Base-by-base conservation (phyloP, 768 basidiomycete genomes). In the Saitozyma sp. region DNA sequence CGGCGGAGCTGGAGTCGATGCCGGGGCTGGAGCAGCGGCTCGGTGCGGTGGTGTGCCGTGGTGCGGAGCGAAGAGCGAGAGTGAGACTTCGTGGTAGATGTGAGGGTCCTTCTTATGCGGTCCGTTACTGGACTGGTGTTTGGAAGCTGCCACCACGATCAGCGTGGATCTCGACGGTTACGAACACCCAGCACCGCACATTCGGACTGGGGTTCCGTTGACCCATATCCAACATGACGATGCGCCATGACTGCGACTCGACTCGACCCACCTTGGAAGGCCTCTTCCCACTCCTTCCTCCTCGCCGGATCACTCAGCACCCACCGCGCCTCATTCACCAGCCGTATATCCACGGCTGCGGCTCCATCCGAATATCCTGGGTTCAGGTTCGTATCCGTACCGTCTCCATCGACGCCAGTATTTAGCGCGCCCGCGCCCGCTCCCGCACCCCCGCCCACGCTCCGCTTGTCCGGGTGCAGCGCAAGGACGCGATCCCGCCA, bases 271-370 rank as follows among this genome's bases (percentile, higher is more conserved):
- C 57, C 4, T 13, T 50, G 39, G 43, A 40, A 41, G 2, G 42
- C 54, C 13, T 65, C 63, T 40, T 69, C 62, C 65, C 62, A 72
- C 50, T 42, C 63, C 40, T 8, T 39, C 52, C 70, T 41, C 14
- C 70, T 8, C 8, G 8, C 16, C 1, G 59, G 53, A 62, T 73
- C 71, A 39, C 64, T 55, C 58, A 73, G 51, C 7, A 73, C 58
- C 46, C 49, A 67, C 57, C 60, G 56, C 8, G 75, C 75, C 62
- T 76, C 72, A 43, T 76, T 76, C 50, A 76, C 62, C 41, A 70
- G 42, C 8, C 68, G 45, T 13, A 73, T 66, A 62, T 73, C 67
- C 5, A 49, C 16, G 11, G 20, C 56, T 17, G 2, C 2, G 45
- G n/a, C 2, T 46, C 2, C 13, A 46, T 46, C 45, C 6, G 13